Evolutionary conservation across 2,329 filamentous ascomycete species (phyloP).

Genomic region (Stemphylium beticola): DNA sequence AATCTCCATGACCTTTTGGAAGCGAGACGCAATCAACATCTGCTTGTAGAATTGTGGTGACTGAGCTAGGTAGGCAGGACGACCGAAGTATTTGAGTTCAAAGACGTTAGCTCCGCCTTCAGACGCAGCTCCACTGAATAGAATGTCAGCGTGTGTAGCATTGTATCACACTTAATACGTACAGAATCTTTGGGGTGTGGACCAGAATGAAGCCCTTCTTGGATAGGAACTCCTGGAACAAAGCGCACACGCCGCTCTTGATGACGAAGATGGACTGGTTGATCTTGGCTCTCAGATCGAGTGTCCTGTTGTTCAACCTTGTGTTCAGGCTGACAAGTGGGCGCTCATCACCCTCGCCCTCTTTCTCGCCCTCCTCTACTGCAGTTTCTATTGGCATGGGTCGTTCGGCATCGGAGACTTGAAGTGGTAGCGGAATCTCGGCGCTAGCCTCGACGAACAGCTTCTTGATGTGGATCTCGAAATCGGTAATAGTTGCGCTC

Average conservation of each 20-base stretch:
- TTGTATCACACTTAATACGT: not conserved
- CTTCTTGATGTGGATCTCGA: slow-evolving; percentile 88
- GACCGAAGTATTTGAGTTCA: slow-evolving; percentile 85
- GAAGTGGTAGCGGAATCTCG: slow-evolving; percentile 66
- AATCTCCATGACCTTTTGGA: slow-evolving; percentile 78
- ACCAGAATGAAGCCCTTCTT: slow-evolving; percentile 79
- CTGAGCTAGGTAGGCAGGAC: slow-evolving; percentile 79
- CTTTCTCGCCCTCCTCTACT: slow-evolving; percentile 57
- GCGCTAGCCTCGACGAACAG: slow-evolving; percentile 77
- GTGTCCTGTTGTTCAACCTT: slow-evolving; percentile 86
- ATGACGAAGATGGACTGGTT: slow-evolving; percentile 86
- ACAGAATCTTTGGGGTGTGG: slow-evolving; percentile 74
- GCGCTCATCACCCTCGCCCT: slow-evolving; percentile 59
- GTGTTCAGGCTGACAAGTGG: slow-evolving; percentile 83
- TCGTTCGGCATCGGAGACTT: slow-evolving; percentile 59
- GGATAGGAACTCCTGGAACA: slow-evolving; percentile 82
- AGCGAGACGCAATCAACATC: slow-evolving; percentile 78
- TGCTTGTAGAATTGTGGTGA: slow-evolving; percentile 89
- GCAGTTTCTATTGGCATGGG: slow-evolving; percentile 56
- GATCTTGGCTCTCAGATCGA: slow-evolving; percentile 89
- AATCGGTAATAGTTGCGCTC: slow-evolving; percentile 77
- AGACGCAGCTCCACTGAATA: slow-evolving; percentile 71
- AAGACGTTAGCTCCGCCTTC: slow-evolving; percentile 96
- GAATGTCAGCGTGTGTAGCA: not conserved
- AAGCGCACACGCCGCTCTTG: slow-evolving; percentile 68